These are phyloP conservation scores for Hyaloscypha finlandica DNA, from an alignment of 495 filamentous ascomycete genomes.

Conservation along the genomic window DNA sequence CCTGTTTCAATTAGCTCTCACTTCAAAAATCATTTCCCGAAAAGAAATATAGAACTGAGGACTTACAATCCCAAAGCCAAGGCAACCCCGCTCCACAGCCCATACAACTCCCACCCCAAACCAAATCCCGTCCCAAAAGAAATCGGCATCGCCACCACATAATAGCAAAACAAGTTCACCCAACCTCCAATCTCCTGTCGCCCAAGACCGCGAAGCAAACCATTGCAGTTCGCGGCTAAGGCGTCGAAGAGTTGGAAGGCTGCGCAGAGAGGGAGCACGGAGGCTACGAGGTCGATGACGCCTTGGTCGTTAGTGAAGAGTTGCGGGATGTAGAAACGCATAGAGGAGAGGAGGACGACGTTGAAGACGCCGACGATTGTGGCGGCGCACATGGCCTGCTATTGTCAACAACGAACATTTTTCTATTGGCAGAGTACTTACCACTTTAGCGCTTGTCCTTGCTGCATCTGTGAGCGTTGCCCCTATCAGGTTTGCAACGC, in stretches of 20 bases:
- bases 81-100: slow-evolving; percentile 83
- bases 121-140: slow-evolving; percentile 76
- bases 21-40: slow-evolving; percentile 34
- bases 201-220: slow-evolving; percentile 80
- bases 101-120: slow-evolving; percentile 68
- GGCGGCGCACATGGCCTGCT: slow-evolving; percentile 58
- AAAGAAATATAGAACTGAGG: neutral
- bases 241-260: slow-evolving; percentile 89
- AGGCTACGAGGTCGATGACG: slow-evolving; percentile 73
- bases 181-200: slow-evolving; percentile 88
- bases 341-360: slow-evolving; percentile 60
- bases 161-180: slow-evolving; percentile 82
- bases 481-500: slow-evolving; percentile 66
- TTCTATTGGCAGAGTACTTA: slow-evolving; percentile 9
- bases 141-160: slow-evolving; percentile 80
- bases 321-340: slow-evolving; percentile 68
- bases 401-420: neutral
- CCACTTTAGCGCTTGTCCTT: slow-evolving; percentile 67
- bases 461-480: slow-evolving; percentile 71
- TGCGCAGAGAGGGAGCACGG: slow-evolving; percentile 74
- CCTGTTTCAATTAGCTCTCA: slow-evolving; percentile 30
- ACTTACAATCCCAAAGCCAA: slow-evolving; percentile 59
- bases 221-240: slow-evolving; percentile 75
- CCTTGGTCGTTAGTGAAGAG: slow-evolving; percentile 82
- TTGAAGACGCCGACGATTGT: slow-evolving; percentile 76